Percentiles rank a stretch among this genome's conserved stretches.
Evolutionary conservation across 73 alveolate species (phyloP).

Genomic region (Tetrahymena borealis): DNA sequence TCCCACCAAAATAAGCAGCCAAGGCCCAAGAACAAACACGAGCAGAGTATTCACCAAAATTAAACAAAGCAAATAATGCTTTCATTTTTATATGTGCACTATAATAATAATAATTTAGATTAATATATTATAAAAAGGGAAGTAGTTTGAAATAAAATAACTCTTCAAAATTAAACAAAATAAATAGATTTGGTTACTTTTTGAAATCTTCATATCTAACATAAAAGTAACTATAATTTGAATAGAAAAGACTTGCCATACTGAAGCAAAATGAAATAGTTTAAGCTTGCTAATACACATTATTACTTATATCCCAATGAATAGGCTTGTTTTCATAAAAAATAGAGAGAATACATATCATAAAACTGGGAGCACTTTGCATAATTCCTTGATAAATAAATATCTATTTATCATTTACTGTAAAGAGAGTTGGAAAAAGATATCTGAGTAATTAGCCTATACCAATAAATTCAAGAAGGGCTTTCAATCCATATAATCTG

Average conservation of each 20-base stretch:
- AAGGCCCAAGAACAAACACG: not conserved
- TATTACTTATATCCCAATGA: not conserved
- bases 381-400: not conserved
- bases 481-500: not conserved
- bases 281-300: not conserved
- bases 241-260: not conserved
- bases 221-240: not conserved
- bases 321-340: not conserved
- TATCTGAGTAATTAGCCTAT: not conserved
- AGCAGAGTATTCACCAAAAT: not conserved
- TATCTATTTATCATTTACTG: not conserved
- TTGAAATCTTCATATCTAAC: not conserved
- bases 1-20: not conserved
- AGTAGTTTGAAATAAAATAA: no score
- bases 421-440: not conserved
- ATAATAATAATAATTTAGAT: not conserved
- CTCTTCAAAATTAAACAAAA: not conserved
- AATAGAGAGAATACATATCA: not conserved
- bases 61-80: not conserved
- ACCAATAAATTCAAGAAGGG: not conserved
- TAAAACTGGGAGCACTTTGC: not conserved
- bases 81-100: not conserved
- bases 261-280: not conserved
- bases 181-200: not conserved
- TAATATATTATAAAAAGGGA: no score